Base-by-base conservation (phyloP, 139 green algal species). In the Cymbomonas tetramitiformis region DNA sequence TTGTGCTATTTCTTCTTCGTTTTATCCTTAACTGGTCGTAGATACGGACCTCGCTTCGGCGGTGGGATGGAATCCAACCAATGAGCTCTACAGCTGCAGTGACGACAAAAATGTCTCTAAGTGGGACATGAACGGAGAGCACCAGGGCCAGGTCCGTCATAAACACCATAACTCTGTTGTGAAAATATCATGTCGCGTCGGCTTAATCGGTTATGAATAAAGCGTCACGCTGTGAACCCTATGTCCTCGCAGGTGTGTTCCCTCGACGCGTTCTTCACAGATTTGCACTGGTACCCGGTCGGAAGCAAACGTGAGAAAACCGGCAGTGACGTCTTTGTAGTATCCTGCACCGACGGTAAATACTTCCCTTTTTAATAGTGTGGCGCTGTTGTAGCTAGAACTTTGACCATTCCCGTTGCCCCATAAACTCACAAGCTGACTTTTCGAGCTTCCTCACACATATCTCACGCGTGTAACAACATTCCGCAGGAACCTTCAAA, bases 311-410 rank as follows among this genome's bases (percentile, higher is more conserved):
- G 74, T 57, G 73, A 71, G 19, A 68, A 75, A 30, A 54, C 49
- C n/a, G 62, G 56, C 2, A 71, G 46, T 30, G 75, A 83, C 28
- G 57, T 79, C 1, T 72, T 85, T 38, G 80, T 71, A 12, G 56
- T 82, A n/a, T 56, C 65, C 7, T 82, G 69, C 41, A 80, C 78
- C n/a, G 77, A 85, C 58, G 80, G n/a, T n/a, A n/a, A n/a, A n/a
- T n/a, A n/a, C n/a, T n/a, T n/a, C n/a, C n/a, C n/a, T n/a, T n/a
- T n/a, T n/a, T n/a, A n/a, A n/a, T n/a, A n/a, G n/a, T n/a, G n/a
- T n/a, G n/a, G n/a, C n/a, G n/a, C n/a, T n/a, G n/a, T n/a, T n/a
- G n/a, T n/a, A n/a, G n/a, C n/a, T n/a, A n/a, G n/a, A n/a, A n/a
- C n/a, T n/a, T n/a, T n/a, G n/a, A n/a, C n/a, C n/a, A n/a, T n/a